Evolutionary conservation across 768 basidiomycete species (phyloP), one percentile per base, ranked within the genome.

Genomic region (Leccinum truebloodii): DNA sequence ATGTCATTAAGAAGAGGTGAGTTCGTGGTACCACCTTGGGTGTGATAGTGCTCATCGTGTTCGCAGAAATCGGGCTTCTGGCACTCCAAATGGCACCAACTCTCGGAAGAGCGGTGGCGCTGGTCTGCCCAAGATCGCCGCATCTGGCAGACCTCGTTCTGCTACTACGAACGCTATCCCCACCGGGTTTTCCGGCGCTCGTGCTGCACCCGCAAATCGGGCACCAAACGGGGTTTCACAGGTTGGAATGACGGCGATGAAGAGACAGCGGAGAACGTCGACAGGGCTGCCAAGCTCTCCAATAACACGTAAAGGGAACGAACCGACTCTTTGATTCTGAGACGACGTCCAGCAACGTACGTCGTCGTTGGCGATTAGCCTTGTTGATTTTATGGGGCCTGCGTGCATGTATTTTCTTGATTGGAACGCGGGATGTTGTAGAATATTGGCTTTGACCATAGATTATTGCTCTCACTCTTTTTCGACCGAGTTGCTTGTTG

Each of bases 1-100:
- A 98, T 72, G 90, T 95, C 51, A 97, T 96, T 77, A 97, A 98
- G 87, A 98, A 97, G 80, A 81, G 92, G 92, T 92, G 67, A 24
- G 78, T 24, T 54, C 60, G 18, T 30, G 18, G 4, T 41, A 30
- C 53, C 37, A 14, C 56, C 46, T 59, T 30, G 24, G 35, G 13
- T 32, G 30, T 48, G 20, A 39, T n/a, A n/a, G 14, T 60, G 35
- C 46, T 55, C 37, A 58, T 56, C 54, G n/a, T 55, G 0, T 24
- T 4, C 14, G 57, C 34, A 93, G 91, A 70, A 93, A 93, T 73
- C 87, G 91, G 48, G 89, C 91, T 39, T 90, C 90, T 56, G 91
- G 90, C 34, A 78, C 88, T 34, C 86, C 88, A 4, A 86, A 82
- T 69, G 69, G 69, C 22, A 80, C 80, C 59, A 81, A 77, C 54